Evolutionary conservation across 2,329 filamentous ascomycete species (phyloP), one percentile per base, ranked within the genome.

Genomic region (Endoconidiophora laricicola): DNA sequence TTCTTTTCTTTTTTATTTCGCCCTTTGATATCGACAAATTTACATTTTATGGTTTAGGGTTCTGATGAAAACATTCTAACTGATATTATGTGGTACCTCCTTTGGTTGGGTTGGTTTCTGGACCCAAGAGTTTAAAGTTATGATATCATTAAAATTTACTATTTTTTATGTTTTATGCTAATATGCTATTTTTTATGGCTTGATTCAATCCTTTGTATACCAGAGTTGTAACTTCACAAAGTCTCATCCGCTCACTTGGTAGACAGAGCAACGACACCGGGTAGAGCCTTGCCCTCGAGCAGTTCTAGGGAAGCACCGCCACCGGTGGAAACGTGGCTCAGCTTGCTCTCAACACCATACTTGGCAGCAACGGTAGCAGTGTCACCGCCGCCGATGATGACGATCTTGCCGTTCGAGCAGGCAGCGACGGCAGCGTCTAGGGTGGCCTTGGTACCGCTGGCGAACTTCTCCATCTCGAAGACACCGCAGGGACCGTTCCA

Each of bases 401-500:
- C 91, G 61, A 91, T 94, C 74, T 91, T 88, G 66, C 87, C 88
- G 55, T 71, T 76, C 67, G 85, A 72, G 54, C 83, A 83, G 54
- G 83, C 91, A 22, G 74, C 74, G 49, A 96, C 87, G 49, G 82
- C 88, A 52, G 86, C 86, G 62, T 95, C 85, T 58, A 98, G 79
- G 46, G 86, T 94, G 55, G 79, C 75, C 78, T 94, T 94, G 62
- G 91, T 98, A 60, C 86, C 91, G 55, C 74, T 81, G 62, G 88
- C 86, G 66, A 98, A 98, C 64, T 84, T 82, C 55, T 95, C 86
- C 62, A 96, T 83, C 77, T 98, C 91, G 61, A 98, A 98, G 59
- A 98, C 91, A 66, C 91, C 91, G 14, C 90, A 81, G 50, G 91
- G 91, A 51, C 91, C 91, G 73, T 98, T 98, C 91, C 91, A 98